Percentiles rank a stretch among this genome's conserved stretches.
These are phyloP conservation scores for Boletellus deceptivus DNA, from an alignment of 1,284 basidiomycete genomes.

Conservation along the genomic window DNA sequence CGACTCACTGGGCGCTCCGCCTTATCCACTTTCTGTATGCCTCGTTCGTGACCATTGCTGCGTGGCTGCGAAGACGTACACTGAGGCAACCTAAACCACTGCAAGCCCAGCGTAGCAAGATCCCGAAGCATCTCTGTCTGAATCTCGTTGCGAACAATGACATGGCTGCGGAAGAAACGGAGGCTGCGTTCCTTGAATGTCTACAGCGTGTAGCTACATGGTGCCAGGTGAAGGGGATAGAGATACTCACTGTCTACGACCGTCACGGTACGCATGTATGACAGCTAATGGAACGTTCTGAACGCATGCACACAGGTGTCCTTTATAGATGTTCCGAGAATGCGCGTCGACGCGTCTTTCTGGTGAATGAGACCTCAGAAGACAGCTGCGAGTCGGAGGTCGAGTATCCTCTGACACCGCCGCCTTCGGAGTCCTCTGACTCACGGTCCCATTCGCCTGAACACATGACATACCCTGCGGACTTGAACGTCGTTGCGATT, in stretches of 20 bases:
- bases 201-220: conserved; percentile 54
- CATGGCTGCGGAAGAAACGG: conserved; percentile 35
- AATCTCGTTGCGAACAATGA: conserved; percentile 47
- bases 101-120: conserved; percentile 46
- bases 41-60: conserved; percentile 40
- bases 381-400: conserved; percentile 51
- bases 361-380: conserved; percentile 30
- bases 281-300: conserved; percentile 3
- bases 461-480: conserved; percentile 23
- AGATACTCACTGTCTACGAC: conserved; percentile 67
- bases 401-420: conserved; percentile 70
- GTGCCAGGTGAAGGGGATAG: conserved; percentile 59
- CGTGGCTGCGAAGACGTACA: conserved; percentile 39
- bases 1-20: conserved; percentile 45
- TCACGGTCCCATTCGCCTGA: conserved; percentile 60
- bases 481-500: conserved; percentile 41
- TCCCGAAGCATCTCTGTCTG: conserved; percentile 64
- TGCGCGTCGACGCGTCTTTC: conserved; percentile 38
- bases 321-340: conserved; percentile 42
- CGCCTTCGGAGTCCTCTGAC: conserved; percentile 63
- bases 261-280: conserved; percentile 50
- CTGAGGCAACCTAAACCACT: conserved; percentile 46
- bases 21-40: conserved; percentile 59
- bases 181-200: conserved; percentile 47
- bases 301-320: conserved; percentile 40